Base-by-base conservation (phyloP, 352 stramenopile genomes). In the Phytophthora fragariaefolia region DNA sequence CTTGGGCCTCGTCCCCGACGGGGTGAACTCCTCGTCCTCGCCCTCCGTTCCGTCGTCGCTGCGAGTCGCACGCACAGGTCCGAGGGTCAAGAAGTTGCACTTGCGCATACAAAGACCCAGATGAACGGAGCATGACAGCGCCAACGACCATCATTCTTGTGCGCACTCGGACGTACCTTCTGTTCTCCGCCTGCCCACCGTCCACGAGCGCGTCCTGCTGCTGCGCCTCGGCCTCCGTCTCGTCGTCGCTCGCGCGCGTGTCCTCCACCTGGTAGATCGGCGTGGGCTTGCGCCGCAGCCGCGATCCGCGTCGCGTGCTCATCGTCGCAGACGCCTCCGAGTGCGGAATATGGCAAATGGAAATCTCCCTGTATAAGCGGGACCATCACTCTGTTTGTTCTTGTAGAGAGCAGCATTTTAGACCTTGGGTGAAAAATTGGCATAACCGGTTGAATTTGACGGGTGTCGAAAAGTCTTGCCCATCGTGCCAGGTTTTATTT, bases 211-310 rank as follows among this genome's bases (percentile, higher is more conserved):
- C 30, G 2, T 68, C 63, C 2, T 76, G 60, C 6, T 74, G 43
- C 24, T 71, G 32, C 13, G 55, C 63, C 34, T 63, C 69, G 2
- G 50, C 54, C 2, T 67, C 63, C 8, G 61, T 40, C 3, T 80
- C 70, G 4, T 78, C 61, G 5, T 7, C 65, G 30, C 28, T 58
- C 0, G n/a, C 4, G 5, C 83, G 86, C 17, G 45, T 69, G 59
- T 91, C 79, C 51, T 85, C 76, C 51, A 92, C 82, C 56, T 89
- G 76, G 69, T 93, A 95, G 24, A 95, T 79, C 17, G 65, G 55
- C 66, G 82, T 90, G 26, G 87, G 87, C 71, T 81, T 83, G 51
- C 76, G 85, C 18, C 85, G 82, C 67, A 83, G 69, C 20, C 87
- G 87, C 24, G 73, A 85, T 58, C 85, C 83, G 43, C 87, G 82